Base-by-base conservation (phyloP, 2,329 filamentous ascomycete species). In the Chaetomium globosum region DNA sequence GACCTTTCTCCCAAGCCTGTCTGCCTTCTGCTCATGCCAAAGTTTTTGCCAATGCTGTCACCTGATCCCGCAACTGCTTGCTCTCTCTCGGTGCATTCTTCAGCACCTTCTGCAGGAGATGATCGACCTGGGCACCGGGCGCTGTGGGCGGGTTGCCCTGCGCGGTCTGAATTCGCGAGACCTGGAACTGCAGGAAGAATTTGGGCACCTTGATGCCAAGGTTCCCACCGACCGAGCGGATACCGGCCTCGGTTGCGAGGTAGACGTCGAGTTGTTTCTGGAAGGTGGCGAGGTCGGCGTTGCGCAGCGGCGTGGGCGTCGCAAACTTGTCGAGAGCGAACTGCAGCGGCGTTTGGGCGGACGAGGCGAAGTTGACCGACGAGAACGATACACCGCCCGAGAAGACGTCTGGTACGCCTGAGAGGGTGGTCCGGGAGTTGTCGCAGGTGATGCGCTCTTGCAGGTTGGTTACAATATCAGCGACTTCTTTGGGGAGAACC, bases 201-300 rank as follows among this genome's bases (percentile, higher is more conserved):
- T 87, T 87, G 67, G 85, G 85, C 5, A 84, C 82, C 75, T 87
- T 87, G 75, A 87, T 83, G 1, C 79, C 81, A 21, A 87, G 75
- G 63, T 72, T 79, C 2, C 85, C 85, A 10, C 79, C 81, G 7
- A 81, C 80, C 26, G 81, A 83, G 23, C 85, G 78, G 57, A 88
- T 77, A 1, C 83, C 85, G 1, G 83, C 84, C 74, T 87, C 85
- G 4, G 85, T 87, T 0, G 85, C 85, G 3, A 83, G 75, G 71
- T 88, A 87, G 10, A 81, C 80, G 71, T 86, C 81, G 52, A 87
- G 78, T 67, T 79, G 72, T 70, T 85, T 77, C 73, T 85, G 78
- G 76, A 87, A 86, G 23, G 75, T 74, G 5, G 76, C 73, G 16
- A 88, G 78, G 71, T 87, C 77, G 51, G 79, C 81, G 67, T 72